Evolutionary conservation across 2,329 filamentous ascomycete genomes (phyloP).

Genomic region (Blastomyces percursus): DNA sequence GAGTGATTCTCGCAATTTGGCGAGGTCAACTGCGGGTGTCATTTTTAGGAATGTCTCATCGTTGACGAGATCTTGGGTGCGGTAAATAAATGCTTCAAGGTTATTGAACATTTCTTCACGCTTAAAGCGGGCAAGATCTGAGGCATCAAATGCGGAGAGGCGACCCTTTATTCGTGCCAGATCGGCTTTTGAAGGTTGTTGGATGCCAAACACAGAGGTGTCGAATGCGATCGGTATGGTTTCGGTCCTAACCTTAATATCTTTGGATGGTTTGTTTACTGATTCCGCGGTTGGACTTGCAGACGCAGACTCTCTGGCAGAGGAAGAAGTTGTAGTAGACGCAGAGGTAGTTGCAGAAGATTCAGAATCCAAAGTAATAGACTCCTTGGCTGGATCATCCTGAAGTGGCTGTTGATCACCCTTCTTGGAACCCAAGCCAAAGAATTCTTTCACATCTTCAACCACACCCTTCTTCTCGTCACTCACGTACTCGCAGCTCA

Average conservation of each 20-base stretch:
- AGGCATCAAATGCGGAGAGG: conserved; percentile 72
- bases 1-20: conserved; percentile 56
- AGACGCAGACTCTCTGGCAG: conserved; percentile 39
- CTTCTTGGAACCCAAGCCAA: conserved; percentile 88
- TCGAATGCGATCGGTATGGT: conserved; percentile 42
- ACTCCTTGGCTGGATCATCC: conserved; percentile 43
- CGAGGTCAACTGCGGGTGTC: conserved; percentile 58
- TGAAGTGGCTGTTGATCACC: conserved; percentile 63
- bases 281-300: conserved; percentile 38
- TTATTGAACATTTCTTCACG: conserved; percentile 85
- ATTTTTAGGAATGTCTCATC: conserved; percentile 61
- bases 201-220: conserved; percentile 37
- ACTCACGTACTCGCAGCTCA: conserved; percentile 74
- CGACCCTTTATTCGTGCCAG: conserved; percentile 53
- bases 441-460: conserved; percentile 90
- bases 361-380: conserved; percentile 36
- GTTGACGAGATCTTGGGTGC: conserved; percentile 68
- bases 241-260: conserved; percentile 39
- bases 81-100: conserved; percentile 90
- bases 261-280: conserved; percentile 28
- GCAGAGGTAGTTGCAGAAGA: conserved; percentile 37
- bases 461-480: conserved; percentile 67
- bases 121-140: conserved; percentile 63
- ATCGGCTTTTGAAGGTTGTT: conserved; percentile 26
- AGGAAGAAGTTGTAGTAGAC: conserved; percentile 24